phyloP scores from a whole-genome alignment of 192 early-diverging fungal genomes.

The Coemansia sp. region DNA sequence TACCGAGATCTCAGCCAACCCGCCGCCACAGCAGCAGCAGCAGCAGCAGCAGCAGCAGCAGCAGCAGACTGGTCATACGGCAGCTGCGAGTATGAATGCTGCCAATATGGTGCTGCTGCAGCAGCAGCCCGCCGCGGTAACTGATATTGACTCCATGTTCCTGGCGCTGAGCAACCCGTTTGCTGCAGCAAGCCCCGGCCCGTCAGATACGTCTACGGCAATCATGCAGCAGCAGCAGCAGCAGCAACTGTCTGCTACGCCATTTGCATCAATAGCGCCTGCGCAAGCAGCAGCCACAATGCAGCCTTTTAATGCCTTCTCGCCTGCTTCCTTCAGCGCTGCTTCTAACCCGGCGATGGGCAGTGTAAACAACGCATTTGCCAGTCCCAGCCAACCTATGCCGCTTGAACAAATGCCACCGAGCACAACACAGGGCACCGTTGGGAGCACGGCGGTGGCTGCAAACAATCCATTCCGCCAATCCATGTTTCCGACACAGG shows the following conservation, averaged over 20 bases:
- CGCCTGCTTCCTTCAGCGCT: slow-evolving; percentile 4
- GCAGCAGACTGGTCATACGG: background rate
- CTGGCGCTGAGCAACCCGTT: slow-evolving; percentile 47
- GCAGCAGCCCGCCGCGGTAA: slow-evolving; percentile 3
- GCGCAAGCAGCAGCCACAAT: background rate
- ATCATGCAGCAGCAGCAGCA: slow-evolving; percentile 16
- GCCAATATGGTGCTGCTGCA: background rate
- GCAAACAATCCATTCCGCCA: slow-evolving; percentile 52
- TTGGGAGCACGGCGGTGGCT: slow-evolving; percentile 19
- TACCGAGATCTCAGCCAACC: background rate
- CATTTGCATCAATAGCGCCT: background rate
- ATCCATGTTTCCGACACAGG: slow-evolving; percentile 43
- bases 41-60: background rate
- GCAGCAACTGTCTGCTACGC: slow-evolving; percentile 7
- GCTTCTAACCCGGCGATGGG: background rate
- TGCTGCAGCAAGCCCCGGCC: slow-evolving; percentile 10
- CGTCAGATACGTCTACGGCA: slow-evolving; percentile 8
- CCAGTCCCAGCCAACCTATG: slow-evolving; percentile 3
- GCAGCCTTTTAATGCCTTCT: slow-evolving; percentile 28
- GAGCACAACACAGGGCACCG: slow-evolving; percentile 1
- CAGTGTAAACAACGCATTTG: background rate
- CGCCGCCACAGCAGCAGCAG: background rate
- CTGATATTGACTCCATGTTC: slow-evolving; percentile 43
- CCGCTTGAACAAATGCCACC: background rate
- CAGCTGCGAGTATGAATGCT: background rate